Base-by-base conservation (phyloP, 2,329 filamentous ascomycete species). In the Fusarium agapanthi region DNA sequence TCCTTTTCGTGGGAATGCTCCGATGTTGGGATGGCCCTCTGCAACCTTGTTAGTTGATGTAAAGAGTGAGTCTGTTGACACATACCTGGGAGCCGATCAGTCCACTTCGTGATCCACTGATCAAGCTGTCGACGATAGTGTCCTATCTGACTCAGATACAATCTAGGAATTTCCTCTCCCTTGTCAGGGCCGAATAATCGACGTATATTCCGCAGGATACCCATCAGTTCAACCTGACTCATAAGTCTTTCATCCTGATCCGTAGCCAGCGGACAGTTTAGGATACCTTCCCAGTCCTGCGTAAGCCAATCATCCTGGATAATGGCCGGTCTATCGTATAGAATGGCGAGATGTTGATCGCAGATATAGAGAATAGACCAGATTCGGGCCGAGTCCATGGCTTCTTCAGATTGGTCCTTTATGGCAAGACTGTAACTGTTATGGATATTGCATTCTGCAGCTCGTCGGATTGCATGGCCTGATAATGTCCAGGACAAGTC, bases 331-430 rank as follows among this genome's bases (percentile, higher is more conserved):
- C 89, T 83, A 1, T 88, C 88, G 48, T 91, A 90, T 0, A 90
- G 81, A 22, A 90, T 90, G 15, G 88, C 89, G 1, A 90, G 85
- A 67, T 90, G 88, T 61, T 89, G 88, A 44, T 90, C 88, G 72
- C 88, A 90, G 6, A 90, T 87, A 60, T 89, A 90, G 0, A 89
- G 80, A n/a, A 89, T 79, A 65, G 90, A 91, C 89, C 89, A 91
- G 12, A 91, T 80, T 13, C 89, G 83, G 4, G 89, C 84, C 41
- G 86, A 85, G 65, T 90, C 88, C 67, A 84, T 83, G 0, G 84
- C 84, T 34, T 87, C 84, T 35, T 83, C 80, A 5, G 79, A 81
- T 16, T 80, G 78, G 9, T 81, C 82, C 1, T 76, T 68, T 5
- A 85, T 76, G 0, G 83, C 81, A 3, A 80, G 78, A 16, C 81